Base-by-base conservation (phyloP, 2,329 filamentous ascomycete species). In the Camptophora hylomeconis region DNA sequence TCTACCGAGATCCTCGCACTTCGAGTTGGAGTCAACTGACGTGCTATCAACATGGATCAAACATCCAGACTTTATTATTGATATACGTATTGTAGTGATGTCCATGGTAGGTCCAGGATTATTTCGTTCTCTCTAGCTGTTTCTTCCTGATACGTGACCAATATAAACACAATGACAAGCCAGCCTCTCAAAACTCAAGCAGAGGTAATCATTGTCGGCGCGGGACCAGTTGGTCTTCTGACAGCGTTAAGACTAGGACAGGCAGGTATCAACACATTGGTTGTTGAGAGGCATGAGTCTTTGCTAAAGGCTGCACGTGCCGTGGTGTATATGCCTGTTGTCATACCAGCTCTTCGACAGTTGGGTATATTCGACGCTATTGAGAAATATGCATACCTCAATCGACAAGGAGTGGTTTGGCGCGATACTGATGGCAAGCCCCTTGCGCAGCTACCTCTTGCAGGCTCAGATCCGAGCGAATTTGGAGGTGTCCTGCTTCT, bases 311-410 rank as follows among this genome's bases (percentile, higher is more conserved):
- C 51, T 5, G 55, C 57, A 9, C 50, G 56, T 26, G 57, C 57
- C 31, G 57, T 57, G 35, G 54, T 57, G 3, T 57, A 61, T 33
- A 51, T 57, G 33, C 54, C 56, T 6, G 48, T 51, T 2, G 50
- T 56, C 1, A 54, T 57, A 20, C 51, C 53, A 1, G 50, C 57
- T 8, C 49, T 60, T 32, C 18, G 24, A 13, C 17, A 26, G 11
- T 24, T 31, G 9, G 33, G 32, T 11, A 22, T 38, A 6, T 19
- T 24, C 12, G 30, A 31, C 7, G 14, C 17, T 13, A 19, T 36
- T 14, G 13, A 10, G 1, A 12, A 17, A 17, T 15, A 24, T n/a
- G 36, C 29, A 3, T 33, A 21, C 18, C 21, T 32, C 3, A 30
- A 30, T 19, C 20, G 20, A 9, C 26, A 33, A 17, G 36, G 35